phyloP scores from a whole-genome alignment of 2,329 filamentous ascomycete species.

The Elsinoe perseae region DNA sequence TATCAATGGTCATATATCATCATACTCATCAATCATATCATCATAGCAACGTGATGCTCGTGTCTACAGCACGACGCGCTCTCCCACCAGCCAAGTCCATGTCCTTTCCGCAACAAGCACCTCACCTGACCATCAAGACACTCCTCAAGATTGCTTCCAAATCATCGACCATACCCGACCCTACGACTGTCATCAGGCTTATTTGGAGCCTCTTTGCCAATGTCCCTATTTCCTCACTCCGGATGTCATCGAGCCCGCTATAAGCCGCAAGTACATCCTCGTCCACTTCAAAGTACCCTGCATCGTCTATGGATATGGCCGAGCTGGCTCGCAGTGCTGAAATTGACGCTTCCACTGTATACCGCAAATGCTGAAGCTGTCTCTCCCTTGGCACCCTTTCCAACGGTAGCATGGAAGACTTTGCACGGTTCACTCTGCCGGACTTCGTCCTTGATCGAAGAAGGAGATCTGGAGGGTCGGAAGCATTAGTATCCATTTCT shows the following conservation, averaged over 20 bases:
- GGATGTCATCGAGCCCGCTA: background rate
- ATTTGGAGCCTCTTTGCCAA: background rate
- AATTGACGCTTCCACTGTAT: background rate
- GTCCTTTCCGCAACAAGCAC: no score
- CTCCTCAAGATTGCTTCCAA: background rate
- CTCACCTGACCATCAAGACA: background rate
- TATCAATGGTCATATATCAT: conserved; percentile 8
- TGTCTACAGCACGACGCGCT: no score
- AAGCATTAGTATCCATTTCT: conserved; percentile 3
- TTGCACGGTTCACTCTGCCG: conserved; percentile 23
- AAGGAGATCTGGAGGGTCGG: conserved; percentile 16
- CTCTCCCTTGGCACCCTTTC: conserved; percentile 30
- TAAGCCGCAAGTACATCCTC: conserved; percentile 1
- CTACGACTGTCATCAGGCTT: no score
- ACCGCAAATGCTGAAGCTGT: conserved; percentile 23
- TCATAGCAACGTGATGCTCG: no score
- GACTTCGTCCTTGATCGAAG: conserved; percentile 15
- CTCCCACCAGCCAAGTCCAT: no score
- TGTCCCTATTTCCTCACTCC: background rate
- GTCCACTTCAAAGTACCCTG: background rate
- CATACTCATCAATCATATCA: conserved; percentile 9
- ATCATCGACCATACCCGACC: background rate
- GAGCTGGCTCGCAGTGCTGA: conserved; percentile 13
- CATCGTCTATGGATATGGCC: background rate
- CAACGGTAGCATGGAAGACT: conserved; percentile 33